Percentiles rank a stretch among this genome's conserved stretches.
These are phyloP conservation scores for Trametes sp. DNA, from an alignment of 1,284 basidiomycete genomes.

Conservation along the genomic window DNA sequence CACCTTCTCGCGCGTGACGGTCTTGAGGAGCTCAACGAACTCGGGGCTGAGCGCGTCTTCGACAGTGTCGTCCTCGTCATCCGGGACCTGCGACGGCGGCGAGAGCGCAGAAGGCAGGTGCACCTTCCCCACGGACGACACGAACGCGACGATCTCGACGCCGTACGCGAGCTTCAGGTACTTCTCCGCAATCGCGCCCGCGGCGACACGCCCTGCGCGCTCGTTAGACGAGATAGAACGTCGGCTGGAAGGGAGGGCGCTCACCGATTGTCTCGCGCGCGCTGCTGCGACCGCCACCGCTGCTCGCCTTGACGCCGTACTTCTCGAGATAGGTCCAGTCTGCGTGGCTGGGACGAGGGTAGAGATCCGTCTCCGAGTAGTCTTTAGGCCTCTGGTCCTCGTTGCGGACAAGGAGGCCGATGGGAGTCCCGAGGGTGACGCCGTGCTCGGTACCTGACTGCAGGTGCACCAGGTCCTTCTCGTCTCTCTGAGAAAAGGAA, in stretches of 20 bases:
- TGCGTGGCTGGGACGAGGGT: slow-evolving; percentile 96
- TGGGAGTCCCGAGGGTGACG: slow-evolving; percentile 96
- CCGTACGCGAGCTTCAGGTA: slow-evolving; percentile 91
- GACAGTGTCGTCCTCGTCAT: slow-evolving; percentile 72
- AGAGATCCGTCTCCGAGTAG: slow-evolving; percentile 98
- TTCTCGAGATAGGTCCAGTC: slow-evolving; percentile 99
- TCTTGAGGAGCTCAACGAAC: slow-evolving; percentile 83
- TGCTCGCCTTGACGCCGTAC: slow-evolving; percentile 97
- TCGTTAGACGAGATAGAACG: background rate
- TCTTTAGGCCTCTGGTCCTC: slow-evolving; percentile 99
- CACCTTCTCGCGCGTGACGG: slow-evolving; percentile 87
- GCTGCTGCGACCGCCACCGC: slow-evolving; percentile 93
- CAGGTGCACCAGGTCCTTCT: slow-evolving; percentile 94
- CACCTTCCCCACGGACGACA: slow-evolving; percentile 95
- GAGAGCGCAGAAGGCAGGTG: slow-evolving; percentile 69
- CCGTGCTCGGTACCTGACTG: slow-evolving; percentile 96
- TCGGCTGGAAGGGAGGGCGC: slow-evolving; percentile 29
- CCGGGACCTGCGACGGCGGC: slow-evolving; percentile 49
- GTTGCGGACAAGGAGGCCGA: slow-evolving; percentile 95
- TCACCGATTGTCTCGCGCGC: slow-evolving; percentile 97
- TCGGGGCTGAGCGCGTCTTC: slow-evolving; percentile 86
- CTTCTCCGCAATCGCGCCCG: slow-evolving; percentile 97
- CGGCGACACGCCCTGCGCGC: slow-evolving; percentile 87
- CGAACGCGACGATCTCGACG: slow-evolving; percentile 97
- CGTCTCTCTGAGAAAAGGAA: slow-evolving; percentile 77